Evolutionary conservation across 805 yeast species (phyloP).

Genomic region (Priceomyces carsonii): DNA sequence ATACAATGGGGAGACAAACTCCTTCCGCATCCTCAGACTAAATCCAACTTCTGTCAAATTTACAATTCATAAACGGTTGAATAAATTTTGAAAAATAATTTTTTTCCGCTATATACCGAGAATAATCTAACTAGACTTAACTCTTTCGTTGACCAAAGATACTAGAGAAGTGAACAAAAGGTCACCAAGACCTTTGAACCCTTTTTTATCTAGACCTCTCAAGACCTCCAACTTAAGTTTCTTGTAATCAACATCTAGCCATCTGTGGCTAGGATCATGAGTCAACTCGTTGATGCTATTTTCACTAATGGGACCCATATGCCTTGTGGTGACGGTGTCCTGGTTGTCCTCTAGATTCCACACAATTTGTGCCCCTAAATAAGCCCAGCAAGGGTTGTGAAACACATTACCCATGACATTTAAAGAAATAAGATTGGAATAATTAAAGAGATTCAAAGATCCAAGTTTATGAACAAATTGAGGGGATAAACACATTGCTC

Average conservation of each 20-base stretch:
- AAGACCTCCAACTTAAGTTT: conserved; percentile 48
- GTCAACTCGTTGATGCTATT: conserved; percentile 35
- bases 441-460: conserved; percentile 30
- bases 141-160: conserved; percentile 36
- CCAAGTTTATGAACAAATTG: conserved; percentile 30
- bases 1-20: too few relatives aligned
- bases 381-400: conserved; percentile 53
- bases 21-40: too few relatives aligned
- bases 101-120: too few relatives aligned
- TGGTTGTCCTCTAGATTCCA: conserved; percentile 48
- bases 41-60: too few relatives aligned
- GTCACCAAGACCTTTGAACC: conserved; percentile 50
- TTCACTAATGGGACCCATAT: conserved; percentile 56
- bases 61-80: too few relatives aligned
- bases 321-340: conserved; percentile 33
- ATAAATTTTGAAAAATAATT: too few relatives aligned
- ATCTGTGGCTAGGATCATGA: conserved; percentile 25
- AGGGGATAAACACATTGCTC: conserved; percentile 39
- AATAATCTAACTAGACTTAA: too few relatives aligned
- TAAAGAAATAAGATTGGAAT: conserved; percentile 28
- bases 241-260: conserved; percentile 45
- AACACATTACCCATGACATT: conserved; percentile 43
- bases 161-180: conserved; percentile 56
- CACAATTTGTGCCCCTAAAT: conserved; percentile 42
- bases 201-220: conserved; percentile 38